A percentile compares a stretch with the other conserved stretches of the same genome.
phyloP scores from a whole-genome alignment of 805 yeast genomes.

The Lipomyces kockii region DNA sequence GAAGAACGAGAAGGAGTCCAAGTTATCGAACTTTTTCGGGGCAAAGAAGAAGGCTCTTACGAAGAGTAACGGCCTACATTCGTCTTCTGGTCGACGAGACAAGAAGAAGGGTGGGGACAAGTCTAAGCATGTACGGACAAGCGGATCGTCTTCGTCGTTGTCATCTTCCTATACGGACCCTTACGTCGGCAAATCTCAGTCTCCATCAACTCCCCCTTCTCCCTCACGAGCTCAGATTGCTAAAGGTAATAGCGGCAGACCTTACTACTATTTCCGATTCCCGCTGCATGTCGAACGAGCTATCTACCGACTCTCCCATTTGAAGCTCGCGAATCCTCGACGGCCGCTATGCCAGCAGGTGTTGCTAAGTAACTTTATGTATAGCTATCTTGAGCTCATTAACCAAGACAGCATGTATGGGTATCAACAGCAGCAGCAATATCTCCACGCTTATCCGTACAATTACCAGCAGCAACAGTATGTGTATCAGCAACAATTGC shows the following conservation, averaged over 20 bases:
- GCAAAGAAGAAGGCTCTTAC: constrained; percentile 20
- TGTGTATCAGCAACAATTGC: constrained; percentile 9
- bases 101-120: neutral
- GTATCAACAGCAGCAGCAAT: constrained; percentile 25
- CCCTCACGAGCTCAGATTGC: neutral
- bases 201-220: constrained; percentile 19
- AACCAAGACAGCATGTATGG: constrained; percentile 61
- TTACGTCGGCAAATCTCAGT: constrained; percentile 6
- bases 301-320: constrained; percentile 86
- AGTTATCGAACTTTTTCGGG: constrained; percentile 20
- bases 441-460: constrained; percentile 24
- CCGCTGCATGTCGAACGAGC: constrained; percentile 97
- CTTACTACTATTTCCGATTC: constrained; percentile 54
- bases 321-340: constrained; percentile 92
- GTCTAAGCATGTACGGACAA: constrained; percentile 11
- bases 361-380: constrained; percentile 92
- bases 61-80: constrained; percentile 1
- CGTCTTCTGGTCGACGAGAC: neutral
- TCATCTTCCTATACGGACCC: constrained; percentile 20
- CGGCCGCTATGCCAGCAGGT: constrained; percentile 92
- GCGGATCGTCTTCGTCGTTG: constrained; percentile 23
- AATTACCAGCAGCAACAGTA: constrained; percentile 22
- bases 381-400: constrained; percentile 90
- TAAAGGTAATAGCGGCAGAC: neutral
- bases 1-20: constrained; percentile 20